Base-by-base conservation (phyloP, 2,329 filamentous ascomycete species). In the Trematosphaeria pertusa region DNA sequence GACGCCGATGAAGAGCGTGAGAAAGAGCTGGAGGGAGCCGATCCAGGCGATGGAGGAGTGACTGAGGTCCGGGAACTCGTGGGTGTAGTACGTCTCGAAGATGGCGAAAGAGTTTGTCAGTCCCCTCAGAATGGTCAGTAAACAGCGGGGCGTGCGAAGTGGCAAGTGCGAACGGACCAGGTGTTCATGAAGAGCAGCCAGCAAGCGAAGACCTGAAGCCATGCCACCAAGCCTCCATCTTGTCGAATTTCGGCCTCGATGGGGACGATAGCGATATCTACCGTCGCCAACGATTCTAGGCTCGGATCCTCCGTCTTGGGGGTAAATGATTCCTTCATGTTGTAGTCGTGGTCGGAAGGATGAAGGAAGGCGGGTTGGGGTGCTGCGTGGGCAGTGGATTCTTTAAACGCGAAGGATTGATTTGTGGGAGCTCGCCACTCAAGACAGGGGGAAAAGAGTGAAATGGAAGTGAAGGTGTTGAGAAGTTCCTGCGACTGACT, bases 1-100 rank as follows among this genome's bases (percentile, higher is more conserved):
- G 0, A 75, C 73, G 18, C 75, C 75, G 36, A 78, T 68, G 50
- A 76, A 74, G 54, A 78, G 77, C 10, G 77, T 70, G n/a, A 78
- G 57, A 52, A 77, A 78, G 43, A 77, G 72, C 52, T 78, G 75
- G 21, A 78, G 61, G 31, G 73, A 75, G 1, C 76, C 76, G 0
- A 79, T 70, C 76, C 76, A 79, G 3, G 76, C 74, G 22, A 79
- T 75, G 26, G 74, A 69, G 1, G 75, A 77, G 7, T 44, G 45
- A 12, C 43, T 37, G 9, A 46, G 37, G 4, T 33, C 30, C 2
- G 36, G 48, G 31, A 54, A 34, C 12, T 55, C 35, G 5, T 52
- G 26, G 8, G 43, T 49, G 38, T 64, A 64, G 44, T 61, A 57
- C 7, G 54, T 42, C 34, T 63, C 52, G 43, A 63, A 64, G 11